Base-by-base conservation (phyloP, 2,329 filamentous ascomycete species). In the Coniochaeta sp. region DNA sequence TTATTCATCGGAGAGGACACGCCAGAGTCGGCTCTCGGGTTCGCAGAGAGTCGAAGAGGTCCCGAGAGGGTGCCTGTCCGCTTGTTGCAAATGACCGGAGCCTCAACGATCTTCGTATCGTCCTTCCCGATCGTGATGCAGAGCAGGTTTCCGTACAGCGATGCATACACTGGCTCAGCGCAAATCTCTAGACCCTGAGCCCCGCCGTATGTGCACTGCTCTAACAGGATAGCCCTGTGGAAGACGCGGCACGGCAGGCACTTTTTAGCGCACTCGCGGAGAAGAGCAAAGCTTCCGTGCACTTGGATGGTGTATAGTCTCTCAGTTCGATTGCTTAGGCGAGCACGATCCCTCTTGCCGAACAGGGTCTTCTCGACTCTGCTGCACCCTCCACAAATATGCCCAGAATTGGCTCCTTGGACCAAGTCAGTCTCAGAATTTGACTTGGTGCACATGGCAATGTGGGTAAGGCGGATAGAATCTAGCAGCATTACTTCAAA, bases 21-120 rank as follows among this genome's bases (percentile, higher is more conserved):
- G 24, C 47, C 14, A 22, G 6, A 16, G 14, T 68, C n/a, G 11
- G 64, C 34, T 24, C 61, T 62, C 65, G 50, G 58, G 60, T 61
- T 16, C 11, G 16, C 50, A 14, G 31, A 36, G 28, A 38, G 17
- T 11, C 19, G 34, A 52, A 31, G 50, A 19, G 26, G 47, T 26
- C 47, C 47, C 14, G 24, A 17, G 2, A 52, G 22, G 1, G 47
- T n/a, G 9, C 17, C 26, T 2, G 6, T n/a, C 22, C 7, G 22
- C 6, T 6, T 17, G 7, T 52, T 52, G 47, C 47, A 52, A n/a
- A 8, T 31, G 24, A 52, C 47, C 14, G 47, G 47, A 14, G 47
- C 47, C 14, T 52, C 47, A 4, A 31, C 47, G 24, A 31, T 16
- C 47, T 52, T 52, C 6, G 24, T 52, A 7, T 28, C 22, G 24